A percentile compares a stretch with the other conserved stretches of the same genome.
Conservation (phyloP, 192 early-diverging fungal species). For the Funneliformis geosporum region DNA sequence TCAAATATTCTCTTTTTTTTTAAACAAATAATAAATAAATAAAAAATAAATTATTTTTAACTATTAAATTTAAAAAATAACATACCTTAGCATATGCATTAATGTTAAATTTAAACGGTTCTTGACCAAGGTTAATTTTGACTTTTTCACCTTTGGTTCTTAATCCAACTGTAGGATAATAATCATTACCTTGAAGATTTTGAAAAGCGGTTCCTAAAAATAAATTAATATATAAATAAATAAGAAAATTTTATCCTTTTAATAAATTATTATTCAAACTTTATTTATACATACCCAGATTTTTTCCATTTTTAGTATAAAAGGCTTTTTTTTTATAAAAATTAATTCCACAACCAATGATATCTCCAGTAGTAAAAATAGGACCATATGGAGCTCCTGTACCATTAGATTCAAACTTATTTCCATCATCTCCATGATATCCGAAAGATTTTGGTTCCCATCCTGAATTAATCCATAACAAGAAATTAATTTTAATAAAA, state of each 20-base stretch:
- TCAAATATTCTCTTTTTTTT: too few relatives aligned
- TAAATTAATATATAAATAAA: not conserved
- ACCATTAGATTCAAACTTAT: conserved; percentile 71
- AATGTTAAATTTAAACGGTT: conserved; percentile 73
- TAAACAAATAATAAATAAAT: too few relatives aligned
- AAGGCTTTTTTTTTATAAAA: conserved; percentile 72
- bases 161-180: conserved; percentile 75
- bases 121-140: conserved; percentile 75
- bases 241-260: not conserved
- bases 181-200: conserved; percentile 39
- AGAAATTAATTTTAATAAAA: not conserved
- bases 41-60: too few relatives aligned
- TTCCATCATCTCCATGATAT: conserved; percentile 96
- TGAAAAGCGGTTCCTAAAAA: conserved; percentile 37
- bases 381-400: conserved; percentile 84
- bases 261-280: not conserved
- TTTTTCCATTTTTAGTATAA: conserved; percentile 92
- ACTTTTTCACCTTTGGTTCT: conserved; percentile 72
- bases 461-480: conserved; percentile 47
- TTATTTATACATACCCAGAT: conserved; percentile 50
- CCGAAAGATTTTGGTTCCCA: conserved; percentile 90
- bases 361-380: conserved; percentile 84
- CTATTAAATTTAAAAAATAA: not conserved
- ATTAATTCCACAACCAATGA: conserved; percentile 90
- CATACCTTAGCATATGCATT: conserved; percentile 56